Base-by-base conservation (phyloP, 352 stramenopile species). In the Aphanomyces euteiches region DNA sequence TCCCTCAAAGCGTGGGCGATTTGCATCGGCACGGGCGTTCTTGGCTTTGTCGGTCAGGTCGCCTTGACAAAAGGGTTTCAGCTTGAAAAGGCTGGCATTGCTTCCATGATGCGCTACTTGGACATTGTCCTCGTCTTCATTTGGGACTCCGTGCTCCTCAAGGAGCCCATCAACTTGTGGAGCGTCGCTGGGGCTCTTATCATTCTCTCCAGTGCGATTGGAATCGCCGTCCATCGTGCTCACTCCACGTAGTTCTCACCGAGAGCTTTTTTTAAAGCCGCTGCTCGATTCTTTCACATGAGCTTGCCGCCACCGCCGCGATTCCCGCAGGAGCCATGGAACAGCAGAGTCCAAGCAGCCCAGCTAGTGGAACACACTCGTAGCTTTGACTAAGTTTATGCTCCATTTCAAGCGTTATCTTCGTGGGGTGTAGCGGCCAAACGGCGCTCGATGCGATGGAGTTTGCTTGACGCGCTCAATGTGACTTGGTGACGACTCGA, bases 111-210 rank as follows among this genome's bases (percentile, higher is more conserved):
- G 85, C 85, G 85, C 54, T 90, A 90, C 70, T 58, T 91, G 38
- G 85, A 91, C 63, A 83, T 93, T 8, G 84, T 91, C 21, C 90
- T 77, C 63, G 82, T 90, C 7, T 93, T 93, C 67, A 77, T 93
- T 59, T 92, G 83, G 81, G 84, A 93, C 69, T 75, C 77, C 17
- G n/a, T 90, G 48, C 57, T 90, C 19, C 73, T 91, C 0, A 65
- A 77, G 5, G 83, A 91, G 66, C 66, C 75, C 10, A 88, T 93
- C 57, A 89, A 85, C 73, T 19, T 47, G 37, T 83, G 78, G 77
- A 83, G 78, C 59, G 64, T 81, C 1, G 47, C 68, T 10, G 80
- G 82, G 3, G 75, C 77, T 17, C 66, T 65, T 3, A 64, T 75
- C 34, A 82, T 81, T 69, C 86, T 81, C 72, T 58, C 75, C 0